Evolutionary conservation across 2,329 filamentous ascomycete species (phyloP).

Genomic region (Cadophora luteo-olivacea): DNA sequence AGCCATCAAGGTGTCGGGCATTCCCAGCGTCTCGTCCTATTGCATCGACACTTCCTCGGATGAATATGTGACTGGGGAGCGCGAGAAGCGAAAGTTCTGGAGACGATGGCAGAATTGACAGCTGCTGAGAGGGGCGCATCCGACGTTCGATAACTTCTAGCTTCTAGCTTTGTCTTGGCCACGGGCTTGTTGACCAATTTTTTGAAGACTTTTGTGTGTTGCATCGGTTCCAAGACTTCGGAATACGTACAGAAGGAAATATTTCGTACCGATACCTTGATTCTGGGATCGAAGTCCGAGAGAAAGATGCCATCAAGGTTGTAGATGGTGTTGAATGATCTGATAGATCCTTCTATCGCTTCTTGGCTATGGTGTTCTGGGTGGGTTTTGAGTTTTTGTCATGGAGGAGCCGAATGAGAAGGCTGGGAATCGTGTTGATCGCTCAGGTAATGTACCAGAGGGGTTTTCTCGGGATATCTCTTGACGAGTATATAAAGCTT

Average conservation of each 20-base stretch:
- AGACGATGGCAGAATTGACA: neutral
- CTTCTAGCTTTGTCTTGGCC: slow-evolving; percentile 18
- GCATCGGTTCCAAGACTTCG: slow-evolving; percentile 9
- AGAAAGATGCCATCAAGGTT: slow-evolving; percentile 15
- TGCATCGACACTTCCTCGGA: neutral
- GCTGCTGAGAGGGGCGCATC: neutral
- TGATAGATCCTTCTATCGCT: neutral
- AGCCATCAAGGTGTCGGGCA: slow-evolving; percentile 24
- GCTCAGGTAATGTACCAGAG: neutral
- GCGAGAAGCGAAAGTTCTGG: neutral
- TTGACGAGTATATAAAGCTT: slow-evolving; percentile 8
- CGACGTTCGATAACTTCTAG: slow-evolving; percentile 1
- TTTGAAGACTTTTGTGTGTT: slow-evolving; percentile 7
- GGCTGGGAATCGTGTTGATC: slow-evolving; percentile 1
- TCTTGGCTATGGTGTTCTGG: slow-evolving; percentile 10
- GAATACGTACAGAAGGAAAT: neutral
- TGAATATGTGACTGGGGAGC: neutral
- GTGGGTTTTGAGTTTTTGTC: neutral
- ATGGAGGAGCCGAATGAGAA: neutral
- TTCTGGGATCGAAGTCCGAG: neutral
- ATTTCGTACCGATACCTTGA: slow-evolving; percentile 2
- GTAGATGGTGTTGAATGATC: neutral
- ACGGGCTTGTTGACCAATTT: slow-evolving; percentile 6
- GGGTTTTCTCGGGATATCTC: neutral
- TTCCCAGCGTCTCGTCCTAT: neutral